phyloP scores from a whole-genome alignment of 192 early-diverging fungal genomes.

The Funneliformis mosseae region DNA sequence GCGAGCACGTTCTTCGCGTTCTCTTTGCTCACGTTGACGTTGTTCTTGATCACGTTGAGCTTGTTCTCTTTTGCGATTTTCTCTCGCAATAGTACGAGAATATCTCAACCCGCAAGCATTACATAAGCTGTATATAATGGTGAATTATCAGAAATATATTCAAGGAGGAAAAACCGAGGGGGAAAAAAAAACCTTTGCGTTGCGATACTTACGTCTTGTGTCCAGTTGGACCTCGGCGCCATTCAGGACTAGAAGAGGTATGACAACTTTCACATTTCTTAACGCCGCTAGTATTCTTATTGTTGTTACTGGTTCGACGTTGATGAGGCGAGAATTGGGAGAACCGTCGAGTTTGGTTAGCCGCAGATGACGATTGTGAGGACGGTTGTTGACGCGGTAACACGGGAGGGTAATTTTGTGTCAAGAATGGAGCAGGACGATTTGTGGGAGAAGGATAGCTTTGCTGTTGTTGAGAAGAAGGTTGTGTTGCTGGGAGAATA shows the following conservation, averaged over 20 bases:
- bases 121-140: constrained; percentile 43
- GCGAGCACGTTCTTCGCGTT: constrained; percentile 13
- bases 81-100: constrained; percentile 45
- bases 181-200: not conserved
- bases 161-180: not conserved
- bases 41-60: constrained; percentile 33
- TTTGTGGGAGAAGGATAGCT: not conserved
- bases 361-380: not conserved
- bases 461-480: not conserved
- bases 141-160: not conserved
- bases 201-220: constrained; percentile 50
- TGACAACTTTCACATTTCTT: constrained; percentile 53
- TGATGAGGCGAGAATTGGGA: not conserved
- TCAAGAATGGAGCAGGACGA: not conserved
- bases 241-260: constrained; percentile 55
- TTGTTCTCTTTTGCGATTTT: constrained; percentile 40
- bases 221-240: constrained; percentile 59
- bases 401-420: too few species aligned
- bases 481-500: not conserved
- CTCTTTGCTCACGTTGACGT: constrained; percentile 8
- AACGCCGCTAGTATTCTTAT: constrained; percentile 35
- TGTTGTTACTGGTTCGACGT: not conserved
- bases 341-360: not conserved
- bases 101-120: constrained; percentile 61
- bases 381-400: constrained; percentile 19